phyloP scores from a whole-genome alignment of 2,329 filamentous ascomycete species.

The Neophaeococcomyces mojaviensis region DNA sequence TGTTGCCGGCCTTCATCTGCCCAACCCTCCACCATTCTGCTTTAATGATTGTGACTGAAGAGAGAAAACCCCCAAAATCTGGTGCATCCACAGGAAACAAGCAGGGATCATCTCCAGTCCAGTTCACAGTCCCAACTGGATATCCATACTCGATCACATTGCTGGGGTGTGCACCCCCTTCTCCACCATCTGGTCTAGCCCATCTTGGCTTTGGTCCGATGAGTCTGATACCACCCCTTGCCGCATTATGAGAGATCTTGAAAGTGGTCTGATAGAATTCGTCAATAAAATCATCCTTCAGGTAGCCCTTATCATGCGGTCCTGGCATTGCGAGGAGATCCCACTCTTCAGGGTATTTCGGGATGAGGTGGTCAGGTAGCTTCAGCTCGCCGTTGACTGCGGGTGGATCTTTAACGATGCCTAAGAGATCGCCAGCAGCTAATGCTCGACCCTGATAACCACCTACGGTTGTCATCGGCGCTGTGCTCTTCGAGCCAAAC shows the following conservation, averaged over 20 bases:
- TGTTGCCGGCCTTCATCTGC: constrained; percentile 54
- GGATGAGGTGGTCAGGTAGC: constrained; percentile 41
- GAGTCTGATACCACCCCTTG: constrained; percentile 53
- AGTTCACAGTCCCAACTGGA: constrained; percentile 51
- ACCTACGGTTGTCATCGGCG: constrained; percentile 50
- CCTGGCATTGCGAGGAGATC: constrained; percentile 49
- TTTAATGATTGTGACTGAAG: constrained; percentile 48
- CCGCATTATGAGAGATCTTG: constrained; percentile 56
- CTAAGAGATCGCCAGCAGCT: constrained; percentile 47
- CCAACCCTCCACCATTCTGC: constrained; percentile 57
- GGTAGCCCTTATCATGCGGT: constrained; percentile 49
- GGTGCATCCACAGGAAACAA: constrained; percentile 54
- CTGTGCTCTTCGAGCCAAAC: constrained; percentile 54
- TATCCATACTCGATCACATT: constrained; percentile 56
- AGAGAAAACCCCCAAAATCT: constrained; percentile 55
- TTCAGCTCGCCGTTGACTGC: constrained; percentile 27
- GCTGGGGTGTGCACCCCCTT: constrained; percentile 56
- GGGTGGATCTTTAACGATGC: constrained; percentile 36
- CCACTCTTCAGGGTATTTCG: constrained; percentile 45
- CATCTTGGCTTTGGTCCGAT: constrained; percentile 52
- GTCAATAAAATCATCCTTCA: constrained; percentile 45
- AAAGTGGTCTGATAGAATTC: constrained; percentile 52
- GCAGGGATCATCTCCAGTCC: constrained; percentile 55
- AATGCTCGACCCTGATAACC: constrained; percentile 53
- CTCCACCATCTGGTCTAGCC: constrained; percentile 53